These are phyloP conservation scores for Boletus rubroflammeus DNA, from an alignment of 768 basidiomycete genomes.

Conservation along the genomic window DNA sequence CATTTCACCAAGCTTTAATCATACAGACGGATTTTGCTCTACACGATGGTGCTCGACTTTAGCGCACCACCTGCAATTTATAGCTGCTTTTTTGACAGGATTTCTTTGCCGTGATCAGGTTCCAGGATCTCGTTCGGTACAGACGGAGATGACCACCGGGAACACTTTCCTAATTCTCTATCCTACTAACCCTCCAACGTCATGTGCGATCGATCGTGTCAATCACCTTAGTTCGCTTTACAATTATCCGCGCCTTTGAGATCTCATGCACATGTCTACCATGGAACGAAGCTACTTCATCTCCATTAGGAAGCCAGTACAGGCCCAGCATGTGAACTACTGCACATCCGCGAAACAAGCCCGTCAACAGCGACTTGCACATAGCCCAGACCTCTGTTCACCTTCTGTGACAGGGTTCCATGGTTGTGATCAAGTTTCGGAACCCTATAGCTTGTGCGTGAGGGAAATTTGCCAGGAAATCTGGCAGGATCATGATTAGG, in stretches of 20 bases:
- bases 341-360: neutral
- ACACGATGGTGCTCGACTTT: neutral
- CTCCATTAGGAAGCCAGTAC: no score
- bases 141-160: slow-evolving; percentile 18
- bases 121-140: slow-evolving; percentile 2
- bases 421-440: neutral
- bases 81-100: neutral
- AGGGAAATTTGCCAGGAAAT: neutral
- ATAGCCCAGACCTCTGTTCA: neutral
- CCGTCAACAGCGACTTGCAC: neutral
- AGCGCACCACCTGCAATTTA: neutral
- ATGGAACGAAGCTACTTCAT: no score
- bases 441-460: neutral
- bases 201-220: neutral
- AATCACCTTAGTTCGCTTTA: neutral
- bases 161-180: slow-evolving; percentile 6
- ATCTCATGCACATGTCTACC: neutral
- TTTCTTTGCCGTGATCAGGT: neutral
- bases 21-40: neutral
- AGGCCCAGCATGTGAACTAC: neutral
- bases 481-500: neutral
- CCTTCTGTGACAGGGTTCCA: neutral
- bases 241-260: neutral
- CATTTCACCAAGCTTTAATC: slow-evolving; percentile 8
- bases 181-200: neutral